A percentile compares a stretch with the other conserved stretches of the same genome.
Evolutionary conservation across 2,329 filamentous ascomycete genomes (phyloP).

Genomic region (Cercospora sp.): DNA sequence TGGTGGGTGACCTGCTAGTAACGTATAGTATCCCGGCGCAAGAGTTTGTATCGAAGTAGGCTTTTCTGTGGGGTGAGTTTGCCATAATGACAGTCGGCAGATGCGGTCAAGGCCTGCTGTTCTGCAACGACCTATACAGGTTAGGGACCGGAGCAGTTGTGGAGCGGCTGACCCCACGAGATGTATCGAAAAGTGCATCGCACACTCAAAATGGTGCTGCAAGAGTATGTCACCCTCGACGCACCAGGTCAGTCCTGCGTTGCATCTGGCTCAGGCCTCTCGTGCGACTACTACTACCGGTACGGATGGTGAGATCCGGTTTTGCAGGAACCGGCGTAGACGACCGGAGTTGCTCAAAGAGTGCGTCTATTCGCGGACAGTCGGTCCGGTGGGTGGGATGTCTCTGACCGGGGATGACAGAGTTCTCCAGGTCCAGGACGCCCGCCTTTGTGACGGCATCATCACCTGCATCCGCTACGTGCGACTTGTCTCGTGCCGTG

Average conservation of each 20-base stretch:
- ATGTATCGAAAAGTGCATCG: not conserved
- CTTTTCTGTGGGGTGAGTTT: not conserved
- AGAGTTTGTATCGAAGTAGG: not conserved
- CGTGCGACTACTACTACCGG: not conserved
- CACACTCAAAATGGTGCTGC: not conserved
- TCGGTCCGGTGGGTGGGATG: not conserved
- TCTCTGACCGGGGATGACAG: not conserved
- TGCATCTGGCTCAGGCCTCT: not conserved
- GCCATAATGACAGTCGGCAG: not conserved
- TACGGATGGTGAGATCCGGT: not conserved
- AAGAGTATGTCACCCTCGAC: not conserved
- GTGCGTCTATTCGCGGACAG: not conserved
- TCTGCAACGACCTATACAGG: not conserved
- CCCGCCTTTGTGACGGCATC: not conserved
- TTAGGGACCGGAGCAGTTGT: not conserved
- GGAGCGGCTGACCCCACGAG: not conserved
- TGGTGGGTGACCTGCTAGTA: not conserved
- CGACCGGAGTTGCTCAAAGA: not conserved
- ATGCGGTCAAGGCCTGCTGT: not conserved
- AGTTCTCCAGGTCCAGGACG: conserved; percentile 7
- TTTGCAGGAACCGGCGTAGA: not conserved
- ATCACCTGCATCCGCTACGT: not conserved
- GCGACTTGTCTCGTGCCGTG: not conserved
- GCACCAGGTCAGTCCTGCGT: not conserved
- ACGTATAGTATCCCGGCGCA: not conserved